These are phyloP conservation scores for Plasmodium vinckei DNA, from an alignment of 169 alveolate species.

Conservation along the genomic window DNA sequence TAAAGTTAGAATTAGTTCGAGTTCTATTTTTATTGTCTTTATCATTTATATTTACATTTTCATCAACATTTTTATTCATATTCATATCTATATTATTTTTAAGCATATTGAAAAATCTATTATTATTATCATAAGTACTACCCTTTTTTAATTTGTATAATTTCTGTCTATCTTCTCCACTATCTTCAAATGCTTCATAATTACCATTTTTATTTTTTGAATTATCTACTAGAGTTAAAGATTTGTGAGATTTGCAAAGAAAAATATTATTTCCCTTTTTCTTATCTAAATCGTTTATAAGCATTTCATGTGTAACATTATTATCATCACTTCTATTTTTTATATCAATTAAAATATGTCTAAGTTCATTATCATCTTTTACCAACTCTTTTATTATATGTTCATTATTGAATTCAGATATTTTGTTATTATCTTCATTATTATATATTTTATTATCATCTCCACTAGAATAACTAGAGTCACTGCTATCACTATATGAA, in stretches of 20 bases:
- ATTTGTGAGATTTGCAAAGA: constrained; percentile 2
- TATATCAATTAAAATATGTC: background rate
- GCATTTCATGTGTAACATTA: background rate
- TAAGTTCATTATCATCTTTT: constrained; percentile 6
- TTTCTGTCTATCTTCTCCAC: background rate
- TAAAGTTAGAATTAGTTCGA: background rate
- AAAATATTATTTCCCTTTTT: constrained; percentile 1
- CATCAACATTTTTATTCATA: background rate
- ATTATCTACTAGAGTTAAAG: constrained; percentile 5
- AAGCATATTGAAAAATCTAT: background rate
- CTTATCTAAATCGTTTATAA: constrained; percentile 9
- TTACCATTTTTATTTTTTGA: constrained; percentile 3
- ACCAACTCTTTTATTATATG: background rate
- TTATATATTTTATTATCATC: constrained; percentile 23
- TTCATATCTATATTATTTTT: background rate
- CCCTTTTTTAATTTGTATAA: constrained; percentile 9
- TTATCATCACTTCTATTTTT: constrained; percentile 6
- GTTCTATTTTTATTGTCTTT: too few relatives aligned
- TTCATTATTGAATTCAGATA: background rate
- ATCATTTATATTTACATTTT: background rate
- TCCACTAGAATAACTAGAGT: constrained; percentile 41
- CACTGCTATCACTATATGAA: constrained; percentile 16
- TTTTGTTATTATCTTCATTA: background rate
- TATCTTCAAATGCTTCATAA: background rate
- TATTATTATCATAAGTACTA: constrained; percentile 23